Evolutionary conservation across 2,329 filamentous ascomycete species (phyloP).

Genomic region (Colletotrichum magnum): DNA sequence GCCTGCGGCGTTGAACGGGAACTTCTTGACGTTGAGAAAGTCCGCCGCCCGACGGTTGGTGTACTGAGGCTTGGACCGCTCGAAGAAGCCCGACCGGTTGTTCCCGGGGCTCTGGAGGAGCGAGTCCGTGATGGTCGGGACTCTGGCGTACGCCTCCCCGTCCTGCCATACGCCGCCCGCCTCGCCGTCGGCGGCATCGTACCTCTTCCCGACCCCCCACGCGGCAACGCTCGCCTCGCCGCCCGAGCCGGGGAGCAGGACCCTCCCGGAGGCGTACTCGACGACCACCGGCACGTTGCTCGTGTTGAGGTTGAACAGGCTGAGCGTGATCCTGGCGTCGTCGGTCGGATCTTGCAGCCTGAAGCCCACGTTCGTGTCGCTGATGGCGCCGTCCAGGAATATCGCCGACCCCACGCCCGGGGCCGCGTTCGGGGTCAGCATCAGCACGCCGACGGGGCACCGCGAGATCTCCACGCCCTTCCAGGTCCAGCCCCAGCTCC

Average conservation of each 20-base stretch:
- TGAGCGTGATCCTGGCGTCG: not conserved
- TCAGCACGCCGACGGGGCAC: not conserved
- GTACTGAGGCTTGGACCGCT: slow-evolving; percentile 69
- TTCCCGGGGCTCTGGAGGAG: too few species aligned
- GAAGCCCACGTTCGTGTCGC: not conserved
- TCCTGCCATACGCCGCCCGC: not conserved
- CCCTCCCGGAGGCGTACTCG: not conserved
- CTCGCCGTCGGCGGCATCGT: not conserved
- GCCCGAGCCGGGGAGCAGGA: not conserved
- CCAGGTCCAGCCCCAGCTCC: slow-evolving; percentile 77
- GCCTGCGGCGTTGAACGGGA: too few species aligned
- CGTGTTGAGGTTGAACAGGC: not conserved
- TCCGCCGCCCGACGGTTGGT: slow-evolving; percentile 42
- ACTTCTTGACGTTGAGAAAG: slow-evolving; percentile 40
- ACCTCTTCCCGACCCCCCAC: not conserved
- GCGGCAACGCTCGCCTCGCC: not conserved
- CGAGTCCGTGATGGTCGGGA: too few species aligned
- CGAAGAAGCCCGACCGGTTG: slow-evolving; percentile 53
- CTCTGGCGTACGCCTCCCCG: not conserved
- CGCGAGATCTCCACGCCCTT: not conserved
- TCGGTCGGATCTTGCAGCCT: not conserved
- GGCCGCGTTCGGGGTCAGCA: not conserved
- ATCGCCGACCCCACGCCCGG: not conserved
- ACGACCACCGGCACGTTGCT: not conserved
- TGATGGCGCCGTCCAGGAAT: not conserved